Conservation (phyloP, 2,329 filamentous ascomycete genomes). For the Penicillium sp. region DNA sequence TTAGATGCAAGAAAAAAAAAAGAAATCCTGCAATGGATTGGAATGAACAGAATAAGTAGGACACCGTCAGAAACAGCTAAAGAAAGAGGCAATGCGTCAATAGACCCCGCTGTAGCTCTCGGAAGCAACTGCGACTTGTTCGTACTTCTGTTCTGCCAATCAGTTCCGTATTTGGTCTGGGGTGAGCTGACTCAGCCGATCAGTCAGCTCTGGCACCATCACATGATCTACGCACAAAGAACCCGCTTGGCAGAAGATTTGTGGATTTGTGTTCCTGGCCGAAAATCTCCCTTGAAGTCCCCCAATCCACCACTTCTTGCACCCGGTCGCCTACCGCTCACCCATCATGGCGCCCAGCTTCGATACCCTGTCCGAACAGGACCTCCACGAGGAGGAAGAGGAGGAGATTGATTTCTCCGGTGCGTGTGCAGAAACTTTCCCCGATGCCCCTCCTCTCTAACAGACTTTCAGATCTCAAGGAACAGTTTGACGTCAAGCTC, state of each 20-base stretch:
- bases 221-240: conserved; percentile 34
- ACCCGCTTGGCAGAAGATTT: conserved; percentile 25
- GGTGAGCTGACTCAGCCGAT: conserved; percentile 4
- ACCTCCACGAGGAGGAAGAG: conserved; percentile 87
- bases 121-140: neutral
- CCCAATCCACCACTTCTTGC: conserved; percentile 28
- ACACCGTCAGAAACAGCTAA: neutral
- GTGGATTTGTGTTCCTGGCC: conserved; percentile 37
- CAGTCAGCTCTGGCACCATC: neutral
- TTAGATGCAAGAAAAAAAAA: neutral
- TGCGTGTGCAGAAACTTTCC: conserved; percentile 37
- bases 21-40: neutral
- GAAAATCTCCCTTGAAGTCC: conserved; percentile 27
- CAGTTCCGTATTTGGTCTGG: neutral
- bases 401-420: conserved; percentile 89
- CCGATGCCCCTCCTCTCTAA: conserved; percentile 28
- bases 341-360: conserved; percentile 87
- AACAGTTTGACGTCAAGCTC: conserved; percentile 92
- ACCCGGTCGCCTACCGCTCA: conserved; percentile 22
- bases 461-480: conserved; percentile 67
- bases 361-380: conserved; percentile 86
- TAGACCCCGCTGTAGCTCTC: conserved; percentile 1
- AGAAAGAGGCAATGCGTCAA: neutral
- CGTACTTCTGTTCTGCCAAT: neutral
- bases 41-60: neutral